phyloP scores from a whole-genome alignment of 208 protist species.

The Naegleria fowleri region DNA sequence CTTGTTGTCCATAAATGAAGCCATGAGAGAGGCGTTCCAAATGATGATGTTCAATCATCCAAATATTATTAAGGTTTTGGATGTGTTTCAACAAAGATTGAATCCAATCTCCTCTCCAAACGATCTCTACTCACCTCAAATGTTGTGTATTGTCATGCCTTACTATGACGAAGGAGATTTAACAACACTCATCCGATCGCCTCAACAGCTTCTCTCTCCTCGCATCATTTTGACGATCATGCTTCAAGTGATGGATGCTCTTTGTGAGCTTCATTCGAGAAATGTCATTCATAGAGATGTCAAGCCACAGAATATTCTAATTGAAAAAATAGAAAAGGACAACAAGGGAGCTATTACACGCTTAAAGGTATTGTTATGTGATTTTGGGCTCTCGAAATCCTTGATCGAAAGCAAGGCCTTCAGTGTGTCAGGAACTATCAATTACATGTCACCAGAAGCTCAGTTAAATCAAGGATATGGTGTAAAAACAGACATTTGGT shows the following conservation, averaged over 20 bases:
- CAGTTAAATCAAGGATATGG: not conserved
- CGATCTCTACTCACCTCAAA: not conserved
- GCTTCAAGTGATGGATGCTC: conserved; percentile 63
- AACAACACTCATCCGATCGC: not conserved
- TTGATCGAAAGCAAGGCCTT: not conserved
- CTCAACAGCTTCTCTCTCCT: not conserved
- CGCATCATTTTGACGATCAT: not conserved
- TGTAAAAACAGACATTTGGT: not conserved
- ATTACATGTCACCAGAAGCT: not conserved
- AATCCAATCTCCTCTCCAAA: not conserved
- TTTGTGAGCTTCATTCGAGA: conserved; percentile 69
- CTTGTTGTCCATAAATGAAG: not conserved
- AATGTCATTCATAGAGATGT: conserved; percentile 19
- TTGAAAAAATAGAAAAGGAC: not conserved
- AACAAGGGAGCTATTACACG: not conserved
- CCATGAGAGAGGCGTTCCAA: not conserved
- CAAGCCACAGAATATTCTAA: conserved; percentile 39
- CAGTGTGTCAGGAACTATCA: not conserved
- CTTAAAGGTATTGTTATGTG: not conserved
- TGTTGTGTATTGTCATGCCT: not conserved
- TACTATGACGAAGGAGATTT: not conserved
- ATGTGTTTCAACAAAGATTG: not conserved
- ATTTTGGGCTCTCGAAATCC: not conserved
- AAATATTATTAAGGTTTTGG: not conserved
- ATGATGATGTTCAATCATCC: not conserved